Base-by-base conservation (phyloP, 2,329 filamentous ascomycete species). In the Periglandula ipomoeae region DNA sequence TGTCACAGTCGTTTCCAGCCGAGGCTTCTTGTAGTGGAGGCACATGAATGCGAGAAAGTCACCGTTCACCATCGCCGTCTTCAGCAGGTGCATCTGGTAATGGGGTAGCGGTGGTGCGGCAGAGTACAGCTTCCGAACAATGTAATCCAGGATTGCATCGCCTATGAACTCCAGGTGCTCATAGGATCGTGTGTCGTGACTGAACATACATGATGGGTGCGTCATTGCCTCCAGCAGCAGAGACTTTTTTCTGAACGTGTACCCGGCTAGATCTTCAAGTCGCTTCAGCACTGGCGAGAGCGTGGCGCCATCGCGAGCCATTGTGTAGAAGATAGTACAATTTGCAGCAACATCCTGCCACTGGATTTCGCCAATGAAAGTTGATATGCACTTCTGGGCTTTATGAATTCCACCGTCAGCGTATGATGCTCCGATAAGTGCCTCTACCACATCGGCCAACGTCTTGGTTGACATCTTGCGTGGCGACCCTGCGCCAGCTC, bases 131-230 rank as follows among this genome's bases (percentile, higher is more conserved):
- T 68, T 72, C 0, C 68, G 70, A 7, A 87, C 81, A 44, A 96
- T 70, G 56, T 82, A 77, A 64, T 97, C 91, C 0, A 97, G 78
- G 2, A 96, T 72, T 0, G 89, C 79, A 57, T 97, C 91, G 1
- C 91, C 91, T 0, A 96, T 70, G 58, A 93, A 95, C 60, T 96
- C 91, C 1, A 96, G 75, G 0, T 89, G 79, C 55, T 96, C 86
- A 11, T 81, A 74, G 0, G 68, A 67, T 41, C 59, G 56, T 13
- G 54, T 52, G 2, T 53, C 50, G 20, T 66, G 72, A 2, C 71
- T 70, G 4, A 74, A 69, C 15, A 68, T 65, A 26, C 70, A 70
- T 0, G 87, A 90, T 0, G 80, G 71, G 59, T 96, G 90, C 0
- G 89, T 95, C 44, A 91, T 71, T 2, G 90, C 86, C 66, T 96